Percentiles rank a stretch among this genome's conserved stretches.
Conservation (phyloP, 148 eudicot species). For the Camellia granthamiana region DNA sequence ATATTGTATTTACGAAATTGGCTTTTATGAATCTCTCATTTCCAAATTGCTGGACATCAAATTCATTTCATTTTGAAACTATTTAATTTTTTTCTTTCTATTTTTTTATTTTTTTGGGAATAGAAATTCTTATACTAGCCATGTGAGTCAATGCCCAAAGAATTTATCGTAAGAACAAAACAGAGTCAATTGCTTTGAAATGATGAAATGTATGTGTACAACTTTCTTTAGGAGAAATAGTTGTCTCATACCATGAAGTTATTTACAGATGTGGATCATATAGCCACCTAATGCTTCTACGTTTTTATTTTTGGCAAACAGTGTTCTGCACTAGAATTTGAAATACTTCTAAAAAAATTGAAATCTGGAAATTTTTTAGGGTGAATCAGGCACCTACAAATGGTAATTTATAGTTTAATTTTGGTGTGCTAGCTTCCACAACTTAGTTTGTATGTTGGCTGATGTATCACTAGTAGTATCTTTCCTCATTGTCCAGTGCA, state of each 20-base stretch:
- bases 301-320: not conserved
- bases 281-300: not conserved
- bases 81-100: not conserved
- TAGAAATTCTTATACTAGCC: not conserved
- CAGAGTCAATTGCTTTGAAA: not conserved
- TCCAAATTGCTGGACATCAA: not conserved
- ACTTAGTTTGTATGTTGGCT: no score
- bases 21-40: not conserved
- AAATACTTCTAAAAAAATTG: not conserved
- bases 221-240: not conserved
- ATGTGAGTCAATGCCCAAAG: not conserved
- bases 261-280: not conserved
- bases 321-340: not conserved
- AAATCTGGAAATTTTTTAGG: not conserved
- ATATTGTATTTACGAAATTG: not conserved
- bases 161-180: not conserved
- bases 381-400: constrained; percentile 38
- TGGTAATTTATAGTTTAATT: no score
- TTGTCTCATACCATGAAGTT: not conserved
- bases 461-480: no score
- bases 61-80: no score
- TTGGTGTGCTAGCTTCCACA: no score
- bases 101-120: not conserved
- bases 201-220: not conserved
- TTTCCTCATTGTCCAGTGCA: no score